Evolutionary conservation across 345 rosid genomes (phyloP), one percentile per base, ranked within the genome.

Genomic region (Anacardium occidentale): DNA sequence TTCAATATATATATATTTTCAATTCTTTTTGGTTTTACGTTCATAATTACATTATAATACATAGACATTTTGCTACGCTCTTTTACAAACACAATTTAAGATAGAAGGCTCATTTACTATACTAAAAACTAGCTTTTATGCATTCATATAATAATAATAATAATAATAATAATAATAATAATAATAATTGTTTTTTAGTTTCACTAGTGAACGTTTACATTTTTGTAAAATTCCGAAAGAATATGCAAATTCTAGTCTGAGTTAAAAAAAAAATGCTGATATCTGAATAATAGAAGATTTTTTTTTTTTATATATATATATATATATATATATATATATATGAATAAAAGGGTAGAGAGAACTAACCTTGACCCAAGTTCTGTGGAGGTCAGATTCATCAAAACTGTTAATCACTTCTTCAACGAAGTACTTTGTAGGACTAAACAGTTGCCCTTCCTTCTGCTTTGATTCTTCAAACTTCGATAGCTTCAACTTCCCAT

Each of bases 331-430:
- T 13, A 47, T 47, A 6, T 47, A 1, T 15, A 50, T 50, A 18
- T 47, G 15, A 11, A 47, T 50, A 50, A 13, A 18, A n/a, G 9
- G 51, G 11, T 3, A 40, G 42, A 4, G 4, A 18, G 4, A 8
- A 34, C 66, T 26, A 44, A 88, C 97, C 97, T 92, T 92, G 62
- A 90, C 87, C 96, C 97, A 92, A 32, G 97, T 92, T 83, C 82
- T 86, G 68, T 92, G 88, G 68, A 92, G 96, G 69, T 90, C 97
- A 71, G 89, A 82, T 72, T 92, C 97, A 79, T 92, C 94, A 68
- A 90, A 88, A 76, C 93, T 83, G 74, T 86, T 92, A 76, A 87
- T 82, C 4, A 90, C 97, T 77, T 92, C 97, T 84, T 90, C 96
- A 58, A 92, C 96, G 69, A 92, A 92, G 81, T 92, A 92, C 79